Percentiles rank a stretch among this genome's conserved stretches.
Conservation (phyloP, 2,329 filamentous ascomycete species). For the Apiospora hydei region DNA sequence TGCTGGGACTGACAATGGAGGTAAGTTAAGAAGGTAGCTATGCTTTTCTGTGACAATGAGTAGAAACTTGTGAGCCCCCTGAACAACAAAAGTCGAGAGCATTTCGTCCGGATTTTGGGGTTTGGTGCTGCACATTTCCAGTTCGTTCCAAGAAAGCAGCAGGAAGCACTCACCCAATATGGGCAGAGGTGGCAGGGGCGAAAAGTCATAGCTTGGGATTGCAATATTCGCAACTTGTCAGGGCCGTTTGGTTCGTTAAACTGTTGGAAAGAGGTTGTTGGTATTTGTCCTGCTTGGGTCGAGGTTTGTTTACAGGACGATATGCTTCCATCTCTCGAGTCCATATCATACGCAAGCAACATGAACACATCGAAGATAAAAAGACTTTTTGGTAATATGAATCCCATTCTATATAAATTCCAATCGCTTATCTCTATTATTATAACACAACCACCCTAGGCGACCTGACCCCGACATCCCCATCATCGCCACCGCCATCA, state of each 20-base stretch:
- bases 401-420: background rate
- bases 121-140: too few species aligned
- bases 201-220: too few species aligned
- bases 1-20: background rate
- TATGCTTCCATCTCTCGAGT: background rate
- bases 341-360: too few species aligned
- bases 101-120: background rate
- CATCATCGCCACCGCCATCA: background rate
- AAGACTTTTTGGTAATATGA: background rate
- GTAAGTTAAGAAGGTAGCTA: background rate
- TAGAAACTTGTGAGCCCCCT: background rate
- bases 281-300: too few species aligned
- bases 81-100: too few species aligned
- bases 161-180: too few species aligned
- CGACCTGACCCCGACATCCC: background rate
- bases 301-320: background rate
- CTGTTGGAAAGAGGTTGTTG: too few species aligned
- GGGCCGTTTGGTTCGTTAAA: too few species aligned
- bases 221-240: too few species aligned
- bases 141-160: background rate
- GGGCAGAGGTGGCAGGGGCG: background rate
- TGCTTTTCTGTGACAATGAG: background rate
- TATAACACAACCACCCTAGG: constrained; percentile 2
- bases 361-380: background rate
- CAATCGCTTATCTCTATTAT: background rate